phyloP scores from a whole-genome alignment of 2,329 filamentous ascomycete species.

The Cladobotryum protrusum region DNA sequence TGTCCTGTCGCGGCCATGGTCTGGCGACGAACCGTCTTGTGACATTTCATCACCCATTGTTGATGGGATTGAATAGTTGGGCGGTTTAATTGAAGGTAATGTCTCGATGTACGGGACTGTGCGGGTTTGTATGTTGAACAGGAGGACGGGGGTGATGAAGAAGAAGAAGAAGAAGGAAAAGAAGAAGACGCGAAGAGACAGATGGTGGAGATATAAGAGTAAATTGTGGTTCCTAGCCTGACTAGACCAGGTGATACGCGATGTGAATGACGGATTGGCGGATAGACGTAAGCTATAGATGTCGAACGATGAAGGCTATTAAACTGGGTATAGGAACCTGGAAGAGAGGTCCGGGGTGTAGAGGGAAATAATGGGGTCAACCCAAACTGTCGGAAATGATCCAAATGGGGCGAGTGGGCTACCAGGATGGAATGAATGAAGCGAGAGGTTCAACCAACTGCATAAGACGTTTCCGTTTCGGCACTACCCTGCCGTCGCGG shows the following conservation, averaged over 20 bases:
- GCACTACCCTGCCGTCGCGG: not conserved
- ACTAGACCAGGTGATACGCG: too few relatives aligned
- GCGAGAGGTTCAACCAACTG: not conserved
- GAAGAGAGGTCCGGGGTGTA: not conserved
- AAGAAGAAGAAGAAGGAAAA: too few relatives aligned
- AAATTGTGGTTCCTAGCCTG: too few relatives aligned
- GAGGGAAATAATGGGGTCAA: not conserved
- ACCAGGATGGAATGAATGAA: not conserved
- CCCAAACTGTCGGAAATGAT: not conserved
- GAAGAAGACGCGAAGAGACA: too few relatives aligned
- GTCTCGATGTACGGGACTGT: too few relatives aligned
- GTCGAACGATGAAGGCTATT: not conserved
- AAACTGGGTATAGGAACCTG: not conserved
- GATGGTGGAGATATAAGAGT: too few relatives aligned
- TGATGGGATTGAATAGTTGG: not conserved
- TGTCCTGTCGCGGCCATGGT: not conserved
- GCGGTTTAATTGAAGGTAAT: too few relatives aligned
- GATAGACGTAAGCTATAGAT: too few relatives aligned
- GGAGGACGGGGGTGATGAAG: too few relatives aligned
- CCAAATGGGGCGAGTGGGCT: not conserved
- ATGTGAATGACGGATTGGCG: too few relatives aligned
- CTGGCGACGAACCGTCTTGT: not conserved
- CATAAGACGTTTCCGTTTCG: not conserved
- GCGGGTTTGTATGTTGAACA: too few relatives aligned
- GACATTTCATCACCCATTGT: constrained; percentile 4